Conservation (phyloP, 148 eudicot species). For the Fallopia convolvulus region DNA sequence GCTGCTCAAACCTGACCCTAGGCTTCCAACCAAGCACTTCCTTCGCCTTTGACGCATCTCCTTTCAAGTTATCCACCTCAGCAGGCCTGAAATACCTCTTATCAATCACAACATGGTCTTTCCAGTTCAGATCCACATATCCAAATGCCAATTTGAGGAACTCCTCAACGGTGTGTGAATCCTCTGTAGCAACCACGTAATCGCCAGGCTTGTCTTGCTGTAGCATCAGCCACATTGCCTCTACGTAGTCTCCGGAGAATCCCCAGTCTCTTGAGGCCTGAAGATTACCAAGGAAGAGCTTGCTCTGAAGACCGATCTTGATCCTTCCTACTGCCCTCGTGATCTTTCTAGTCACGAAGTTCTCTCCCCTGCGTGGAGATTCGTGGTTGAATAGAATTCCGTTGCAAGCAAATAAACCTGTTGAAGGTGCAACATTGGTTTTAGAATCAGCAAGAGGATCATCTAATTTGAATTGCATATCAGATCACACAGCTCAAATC, state of each 20-base stretch:
- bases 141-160: constrained; percentile 75
- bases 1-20: constrained; percentile 73
- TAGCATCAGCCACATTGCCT: constrained; percentile 99
- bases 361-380: constrained; percentile 82
- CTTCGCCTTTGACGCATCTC: constrained; percentile 56
- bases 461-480: too few relatives aligned
- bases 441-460: too few relatives aligned
- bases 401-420: constrained; percentile 61
- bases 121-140: constrained; percentile 76
- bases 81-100: constrained; percentile 88
- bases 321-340: constrained; percentile 86
- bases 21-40: constrained; percentile 82
- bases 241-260: constrained; percentile 91
- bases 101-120: constrained; percentile 75
- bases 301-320: constrained; percentile 83
- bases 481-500: not conserved
- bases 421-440: not conserved
- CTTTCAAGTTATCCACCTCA: constrained; percentile 73
- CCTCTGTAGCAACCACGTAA: constrained; percentile 94
- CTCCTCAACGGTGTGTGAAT: constrained; percentile 84
- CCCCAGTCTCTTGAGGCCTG: constrained; percentile 94
- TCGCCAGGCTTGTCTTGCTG: constrained; percentile 97
- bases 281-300: constrained; percentile 77
- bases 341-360: constrained; percentile 92
- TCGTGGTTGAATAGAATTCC: constrained; percentile 91